phyloP scores from a whole-genome alignment of 495 filamentous ascomycete genomes.

The Lophiotrema nucula region DNA sequence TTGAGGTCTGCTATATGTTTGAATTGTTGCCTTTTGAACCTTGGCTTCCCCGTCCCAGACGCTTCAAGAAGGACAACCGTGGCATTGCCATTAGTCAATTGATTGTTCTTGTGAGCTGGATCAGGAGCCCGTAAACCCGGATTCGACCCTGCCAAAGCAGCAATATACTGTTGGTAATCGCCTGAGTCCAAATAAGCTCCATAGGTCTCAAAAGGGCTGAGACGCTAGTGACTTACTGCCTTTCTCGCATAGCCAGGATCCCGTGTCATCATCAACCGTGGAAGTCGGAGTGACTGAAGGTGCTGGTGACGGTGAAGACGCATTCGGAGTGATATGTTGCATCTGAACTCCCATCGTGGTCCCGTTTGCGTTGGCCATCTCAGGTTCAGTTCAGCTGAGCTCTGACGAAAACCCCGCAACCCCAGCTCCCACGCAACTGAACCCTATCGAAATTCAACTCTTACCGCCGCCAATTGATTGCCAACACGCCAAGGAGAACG shows the following conservation, averaged over 20 bases:
- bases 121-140: conserved; percentile 18
- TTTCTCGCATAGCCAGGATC: conserved; percentile 15
- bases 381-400: no score
- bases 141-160: conserved; percentile 7
- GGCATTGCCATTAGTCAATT: conserved; percentile 10
- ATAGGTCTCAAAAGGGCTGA: no score
- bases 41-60: neutral
- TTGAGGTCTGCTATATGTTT: neutral
- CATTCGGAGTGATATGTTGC: no score
- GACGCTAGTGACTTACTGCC: no score
- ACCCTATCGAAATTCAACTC: no score
- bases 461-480: neutral
- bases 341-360: no score
- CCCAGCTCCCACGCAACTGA: no score
- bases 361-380: no score
- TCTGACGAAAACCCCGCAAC: no score
- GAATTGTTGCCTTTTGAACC: neutral
- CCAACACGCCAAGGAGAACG: neutral
- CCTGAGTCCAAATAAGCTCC: conserved; percentile 4
- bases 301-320: no score
- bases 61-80: conserved; percentile 19
- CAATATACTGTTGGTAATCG: conserved; percentile 22
- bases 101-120: conserved; percentile 12
- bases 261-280: neutral
- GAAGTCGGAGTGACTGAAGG: no score